phyloP scores from a whole-genome alignment of 805 yeast species.

The Candida xyloterini region DNA sequence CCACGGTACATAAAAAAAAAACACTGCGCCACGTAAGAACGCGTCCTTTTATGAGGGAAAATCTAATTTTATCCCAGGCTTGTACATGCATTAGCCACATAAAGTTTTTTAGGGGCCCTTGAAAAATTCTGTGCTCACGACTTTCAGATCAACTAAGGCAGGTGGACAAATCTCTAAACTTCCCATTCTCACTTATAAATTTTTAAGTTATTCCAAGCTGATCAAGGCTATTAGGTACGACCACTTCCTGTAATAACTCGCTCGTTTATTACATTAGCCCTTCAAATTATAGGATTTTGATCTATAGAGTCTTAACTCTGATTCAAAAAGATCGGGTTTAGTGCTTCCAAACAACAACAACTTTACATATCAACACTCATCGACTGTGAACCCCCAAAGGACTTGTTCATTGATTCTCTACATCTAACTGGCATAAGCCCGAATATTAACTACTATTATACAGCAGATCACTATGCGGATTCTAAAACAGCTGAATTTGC shows the following conservation, averaged over 20 bases:
- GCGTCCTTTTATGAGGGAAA: not conserved
- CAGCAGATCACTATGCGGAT: not conserved
- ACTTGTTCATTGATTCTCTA: too few relatives aligned
- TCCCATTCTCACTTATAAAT: not conserved
- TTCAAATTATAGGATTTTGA: too few relatives aligned
- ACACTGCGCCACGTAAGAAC: constrained; percentile 2
- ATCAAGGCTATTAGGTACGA: too few relatives aligned
- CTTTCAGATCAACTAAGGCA: constrained; percentile 1
- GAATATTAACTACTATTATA: not conserved
- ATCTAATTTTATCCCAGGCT: not conserved
- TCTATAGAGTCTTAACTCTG: too few relatives aligned
- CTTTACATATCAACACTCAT: too few relatives aligned
- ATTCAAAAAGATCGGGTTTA: too few relatives aligned
- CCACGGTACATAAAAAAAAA: not conserved
- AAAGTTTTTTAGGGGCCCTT: constrained; percentile 2
- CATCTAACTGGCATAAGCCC: too few relatives aligned
- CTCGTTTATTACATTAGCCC: too few relatives aligned
- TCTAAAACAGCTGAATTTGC: not conserved
- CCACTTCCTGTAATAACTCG: too few relatives aligned
- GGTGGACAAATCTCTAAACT: not conserved
- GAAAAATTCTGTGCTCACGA: constrained; percentile 9
- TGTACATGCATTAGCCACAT: constrained; percentile 10
- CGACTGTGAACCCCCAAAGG: too few relatives aligned
- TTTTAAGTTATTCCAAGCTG: not conserved
- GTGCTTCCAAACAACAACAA: too few relatives aligned